These are phyloP conservation scores for Arabidopsis lyrata DNA, from an alignment of 441 rosid species.

Conservation along the genomic window DNA sequence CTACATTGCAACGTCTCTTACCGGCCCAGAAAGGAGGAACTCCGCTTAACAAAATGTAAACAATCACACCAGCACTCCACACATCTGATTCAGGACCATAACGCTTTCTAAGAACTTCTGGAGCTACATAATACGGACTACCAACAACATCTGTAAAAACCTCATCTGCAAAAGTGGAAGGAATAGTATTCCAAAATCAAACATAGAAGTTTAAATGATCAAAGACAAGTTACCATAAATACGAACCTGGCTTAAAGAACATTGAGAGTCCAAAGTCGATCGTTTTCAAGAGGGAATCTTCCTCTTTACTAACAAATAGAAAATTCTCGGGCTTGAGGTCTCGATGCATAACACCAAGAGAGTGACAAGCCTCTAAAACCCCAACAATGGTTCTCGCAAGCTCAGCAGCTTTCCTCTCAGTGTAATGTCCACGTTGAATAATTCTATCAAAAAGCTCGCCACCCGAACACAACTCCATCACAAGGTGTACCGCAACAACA, in stretches of 20 bases:
- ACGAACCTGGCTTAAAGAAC: conserved; percentile 92
- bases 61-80: conserved; percentile 98
- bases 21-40: conserved; percentile 99
- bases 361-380: conserved; percentile 93
- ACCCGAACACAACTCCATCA: conserved; percentile 92
- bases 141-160: conserved; percentile 90
- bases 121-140: conserved; percentile 97
- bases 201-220: neutral
- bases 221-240: neutral
- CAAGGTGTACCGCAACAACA: conserved; percentile 83
- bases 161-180: conserved; percentile 59
- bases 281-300: conserved; percentile 88
- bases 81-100: conserved; percentile 98
- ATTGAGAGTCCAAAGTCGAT: conserved; percentile 94
- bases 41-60: conserved; percentile 90
- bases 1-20: conserved; percentile 38
- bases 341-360: conserved; percentile 94
- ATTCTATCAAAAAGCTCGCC: conserved; percentile 98
- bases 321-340: conserved; percentile 98
- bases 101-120: conserved; percentile 87
- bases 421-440: conserved; percentile 88
- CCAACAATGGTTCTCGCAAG: conserved; percentile 89
- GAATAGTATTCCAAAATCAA: conserved; percentile 10
- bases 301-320: conserved; percentile 73
- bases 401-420: conserved; percentile 93